A percentile compares a stretch with the other conserved stretches of the same genome.
These are phyloP conservation scores for Plantago lanceolata DNA, from an alignment of 305 asterid genomes.

Conservation along the genomic window DNA sequence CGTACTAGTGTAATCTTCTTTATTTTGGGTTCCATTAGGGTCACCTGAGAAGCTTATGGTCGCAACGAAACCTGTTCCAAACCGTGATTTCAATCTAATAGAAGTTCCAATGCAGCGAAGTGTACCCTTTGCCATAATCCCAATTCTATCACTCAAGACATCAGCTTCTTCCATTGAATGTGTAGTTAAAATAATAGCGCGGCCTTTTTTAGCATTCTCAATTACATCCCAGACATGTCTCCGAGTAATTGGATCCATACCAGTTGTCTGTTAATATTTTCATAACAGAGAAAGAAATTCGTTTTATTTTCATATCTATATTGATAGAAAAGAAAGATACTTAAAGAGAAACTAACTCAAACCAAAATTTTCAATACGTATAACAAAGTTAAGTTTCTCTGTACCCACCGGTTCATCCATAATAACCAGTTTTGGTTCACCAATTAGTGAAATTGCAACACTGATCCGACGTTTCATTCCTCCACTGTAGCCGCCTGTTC, in stretches of 20 bases:
- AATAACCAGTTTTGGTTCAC: conserved; percentile 85
- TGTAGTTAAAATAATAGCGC: conserved; percentile 86
- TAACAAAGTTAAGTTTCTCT: background rate
- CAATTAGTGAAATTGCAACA: conserved; percentile 90
- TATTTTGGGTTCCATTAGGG: conserved; percentile 9
- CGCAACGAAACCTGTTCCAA: conserved; percentile 79
- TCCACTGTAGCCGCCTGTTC: conserved; percentile 86
- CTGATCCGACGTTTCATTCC: conserved; percentile 97
- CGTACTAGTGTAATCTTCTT: conserved; percentile 33
- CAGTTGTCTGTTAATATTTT: conserved; percentile 80
- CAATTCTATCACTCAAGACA: conserved; percentile 84
- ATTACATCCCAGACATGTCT: conserved; percentile 95
- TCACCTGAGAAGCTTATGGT: conserved; percentile 63
- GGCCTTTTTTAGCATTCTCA: conserved; percentile 81
- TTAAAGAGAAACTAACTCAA: conserved; percentile 5
- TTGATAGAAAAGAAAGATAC: too few species aligned
- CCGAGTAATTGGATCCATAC: conserved; percentile 93
- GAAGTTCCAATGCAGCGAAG: conserved; percentile 97
- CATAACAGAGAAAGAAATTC: too few species aligned
- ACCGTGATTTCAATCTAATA: conserved; percentile 69
- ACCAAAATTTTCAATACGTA: too few species aligned
- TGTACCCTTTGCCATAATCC: conserved; percentile 95
- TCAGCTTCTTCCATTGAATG: conserved; percentile 99
- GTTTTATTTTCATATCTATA: conserved; percentile 12
- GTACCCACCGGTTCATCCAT: conserved; percentile 85